Evolutionary conservation across 1,139 yeast genomes (phyloP).

Genomic region (Nakaseomyces nivariensis): DNA sequence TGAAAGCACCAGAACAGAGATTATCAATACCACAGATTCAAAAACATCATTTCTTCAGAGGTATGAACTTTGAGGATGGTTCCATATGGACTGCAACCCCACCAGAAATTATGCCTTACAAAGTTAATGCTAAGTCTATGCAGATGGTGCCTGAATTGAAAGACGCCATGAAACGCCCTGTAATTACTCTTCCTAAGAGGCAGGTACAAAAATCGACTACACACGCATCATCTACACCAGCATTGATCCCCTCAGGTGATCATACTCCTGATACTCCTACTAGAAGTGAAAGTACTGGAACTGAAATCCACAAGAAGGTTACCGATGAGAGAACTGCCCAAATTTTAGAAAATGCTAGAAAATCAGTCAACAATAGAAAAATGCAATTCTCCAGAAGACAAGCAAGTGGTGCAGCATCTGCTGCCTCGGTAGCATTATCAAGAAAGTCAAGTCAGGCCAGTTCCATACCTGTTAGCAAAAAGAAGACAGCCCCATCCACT

Average conservation of each 20-base stretch:
- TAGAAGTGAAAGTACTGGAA: constrained; percentile 7
- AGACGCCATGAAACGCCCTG: constrained; percentile 15
- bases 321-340: constrained; percentile 27
- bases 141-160: constrained; percentile 32
- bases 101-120: constrained; percentile 74
- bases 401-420: constrained; percentile 29
- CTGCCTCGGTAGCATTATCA: constrained; percentile 29
- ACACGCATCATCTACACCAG: neutral
- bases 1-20: constrained; percentile 60
- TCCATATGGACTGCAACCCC: constrained; percentile 60
- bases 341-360: constrained; percentile 23
- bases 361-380: constrained; percentile 18
- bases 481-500: constrained; percentile 12
- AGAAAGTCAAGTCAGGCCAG: constrained; percentile 6
- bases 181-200: constrained; percentile 25
- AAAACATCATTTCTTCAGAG: constrained; percentile 65
- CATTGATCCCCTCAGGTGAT: constrained; percentile 1
- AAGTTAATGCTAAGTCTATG: constrained; percentile 38
- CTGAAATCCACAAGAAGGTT: constrained; percentile 7
- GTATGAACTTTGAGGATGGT: constrained; percentile 50
- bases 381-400: constrained; percentile 11
- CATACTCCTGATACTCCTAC: constrained; percentile 12
- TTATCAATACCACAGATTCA: constrained; percentile 61
- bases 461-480: constrained; percentile 7
- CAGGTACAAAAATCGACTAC: constrained; percentile 7